Conservation (phyloP, 192 early-diverging fungal genomes). For the Neocallimastix lanati region DNA sequence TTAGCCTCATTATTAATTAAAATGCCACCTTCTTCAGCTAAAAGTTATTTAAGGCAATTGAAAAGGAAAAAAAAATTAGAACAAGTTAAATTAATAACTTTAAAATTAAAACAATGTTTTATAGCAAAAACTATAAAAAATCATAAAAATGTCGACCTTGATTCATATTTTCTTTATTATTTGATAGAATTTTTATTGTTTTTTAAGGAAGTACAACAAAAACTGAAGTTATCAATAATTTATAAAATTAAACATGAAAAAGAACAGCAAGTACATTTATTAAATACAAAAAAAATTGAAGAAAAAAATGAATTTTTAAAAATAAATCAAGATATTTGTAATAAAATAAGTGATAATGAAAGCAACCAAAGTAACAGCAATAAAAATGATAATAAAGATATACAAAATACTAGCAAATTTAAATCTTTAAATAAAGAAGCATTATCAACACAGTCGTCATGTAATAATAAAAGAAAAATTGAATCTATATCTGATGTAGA, state of each 20-base stretch:
- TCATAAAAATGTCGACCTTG: background rate
- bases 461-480: too few species aligned
- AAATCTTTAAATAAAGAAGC: too few species aligned
- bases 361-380: too few species aligned
- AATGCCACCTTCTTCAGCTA: background rate
- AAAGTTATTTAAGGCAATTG: background rate
- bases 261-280: background rate
- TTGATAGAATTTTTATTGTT: background rate
- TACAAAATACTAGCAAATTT: too few species aligned
- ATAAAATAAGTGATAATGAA: too few species aligned
- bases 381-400: too few species aligned
- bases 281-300: too few species aligned
- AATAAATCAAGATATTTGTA: too few species aligned
- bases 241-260: background rate
- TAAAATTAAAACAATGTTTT: background rate
- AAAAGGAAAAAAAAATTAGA: background rate
- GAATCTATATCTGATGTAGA: background rate
- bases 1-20: background rate
- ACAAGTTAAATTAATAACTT: background rate
- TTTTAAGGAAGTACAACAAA: background rate
- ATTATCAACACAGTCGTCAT: too few species aligned
- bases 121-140: background rate
- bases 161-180: background rate
- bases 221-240: background rate
- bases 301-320: too few species aligned